These are phyloP conservation scores for Candida peoriensis DNA, from an alignment of 805 yeast genomes.

Conservation along the genomic window DNA sequence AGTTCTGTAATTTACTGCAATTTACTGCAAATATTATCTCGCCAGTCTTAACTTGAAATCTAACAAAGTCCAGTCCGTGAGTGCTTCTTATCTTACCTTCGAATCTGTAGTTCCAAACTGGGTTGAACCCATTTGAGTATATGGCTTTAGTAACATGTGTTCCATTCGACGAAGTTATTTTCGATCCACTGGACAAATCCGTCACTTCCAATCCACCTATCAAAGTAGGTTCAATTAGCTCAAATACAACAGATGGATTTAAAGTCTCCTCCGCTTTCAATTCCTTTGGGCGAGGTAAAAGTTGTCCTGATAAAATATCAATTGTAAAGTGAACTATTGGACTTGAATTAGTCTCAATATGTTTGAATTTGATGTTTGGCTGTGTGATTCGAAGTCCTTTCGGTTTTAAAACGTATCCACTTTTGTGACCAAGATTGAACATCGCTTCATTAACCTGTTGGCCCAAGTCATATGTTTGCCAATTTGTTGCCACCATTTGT, in stretches of 20 bases:
- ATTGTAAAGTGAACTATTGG: conserved; percentile 28
- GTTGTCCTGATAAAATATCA: conserved; percentile 73
- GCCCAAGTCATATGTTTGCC: conserved; percentile 91
- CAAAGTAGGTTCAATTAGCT: conserved; percentile 44
- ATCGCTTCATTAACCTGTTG: conserved; percentile 84
- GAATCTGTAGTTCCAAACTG: conserved; percentile 66
- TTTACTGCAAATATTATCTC: conserved; percentile 48
- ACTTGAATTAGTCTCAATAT: conserved; percentile 7
- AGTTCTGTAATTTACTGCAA: conserved; percentile 53
- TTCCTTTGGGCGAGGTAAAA: conserved; percentile 66
- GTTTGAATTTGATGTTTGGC: conserved; percentile 19
- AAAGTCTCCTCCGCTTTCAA: conserved; percentile 38
- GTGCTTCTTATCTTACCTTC: conserved; percentile 33
- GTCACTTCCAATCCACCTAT: conserved; percentile 10
- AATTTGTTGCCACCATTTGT: conserved; percentile 94
- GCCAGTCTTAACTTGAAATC: conserved; percentile 45
- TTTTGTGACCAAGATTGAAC: conserved; percentile 53
- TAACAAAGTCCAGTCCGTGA: conserved; percentile 49
- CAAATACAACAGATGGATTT: conserved; percentile 61
- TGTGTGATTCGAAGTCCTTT: conserved; percentile 27
- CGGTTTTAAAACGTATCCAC: conserved; percentile 84
- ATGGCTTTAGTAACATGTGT: conserved; percentile 28
- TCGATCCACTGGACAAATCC: conserved; percentile 5
- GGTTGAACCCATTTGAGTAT: conserved; percentile 78
- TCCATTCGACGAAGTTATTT: conserved; percentile 2